These are phyloP conservation scores for Solanum pinnatisectum DNA, from an alignment of 257 asterid genomes.

Conservation along the genomic window DNA sequence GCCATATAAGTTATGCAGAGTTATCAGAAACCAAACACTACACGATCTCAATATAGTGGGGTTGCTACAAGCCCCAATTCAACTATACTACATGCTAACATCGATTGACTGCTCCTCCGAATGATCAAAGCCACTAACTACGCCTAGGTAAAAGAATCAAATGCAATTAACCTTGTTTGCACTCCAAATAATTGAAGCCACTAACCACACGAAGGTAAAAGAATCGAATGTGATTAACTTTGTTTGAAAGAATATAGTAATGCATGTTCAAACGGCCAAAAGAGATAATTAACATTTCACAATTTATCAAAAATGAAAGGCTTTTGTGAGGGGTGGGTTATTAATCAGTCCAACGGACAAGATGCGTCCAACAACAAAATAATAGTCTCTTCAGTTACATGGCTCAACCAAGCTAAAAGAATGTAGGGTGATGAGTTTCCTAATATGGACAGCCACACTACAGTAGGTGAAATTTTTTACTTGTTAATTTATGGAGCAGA, in stretches of 20 bases:
- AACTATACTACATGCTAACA: neutral
- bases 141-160: neutral
- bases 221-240: neutral
- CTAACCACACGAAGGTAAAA: too few species aligned
- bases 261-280: neutral
- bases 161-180: neutral
- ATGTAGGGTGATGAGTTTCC: neutral
- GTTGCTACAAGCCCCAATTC: neutral
- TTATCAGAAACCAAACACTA: neutral
- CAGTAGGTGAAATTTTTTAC: neutral
- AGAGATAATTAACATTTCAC: neutral
- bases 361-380: neutral
- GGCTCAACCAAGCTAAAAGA: too few species aligned
- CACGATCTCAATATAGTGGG: neutral
- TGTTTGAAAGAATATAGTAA: too few species aligned
- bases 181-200: too few species aligned
- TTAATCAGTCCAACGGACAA: neutral
- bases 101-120: neutral
- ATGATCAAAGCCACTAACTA: neutral
- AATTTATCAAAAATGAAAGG: neutral
- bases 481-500: neutral
- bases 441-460: neutral
- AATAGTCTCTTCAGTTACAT: neutral
- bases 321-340: neutral
- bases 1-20: neutral